These are phyloP conservation scores for Boletellus emodensis DNA, from an alignment of 768 basidiomycete species.

Conservation along the genomic window DNA sequence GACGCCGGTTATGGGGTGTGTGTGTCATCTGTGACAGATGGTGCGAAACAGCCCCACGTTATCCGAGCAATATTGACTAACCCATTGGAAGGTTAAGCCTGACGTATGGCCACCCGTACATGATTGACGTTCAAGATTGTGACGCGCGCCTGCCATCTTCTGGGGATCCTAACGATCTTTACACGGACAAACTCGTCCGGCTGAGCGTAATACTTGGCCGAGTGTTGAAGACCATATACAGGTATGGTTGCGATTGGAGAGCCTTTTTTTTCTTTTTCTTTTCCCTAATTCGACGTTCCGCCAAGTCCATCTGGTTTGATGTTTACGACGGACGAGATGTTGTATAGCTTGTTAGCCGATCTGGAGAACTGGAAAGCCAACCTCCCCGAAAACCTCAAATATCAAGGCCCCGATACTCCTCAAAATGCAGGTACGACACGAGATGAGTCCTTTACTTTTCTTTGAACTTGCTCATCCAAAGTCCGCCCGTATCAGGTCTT, in stretches of 20 bases:
- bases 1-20: conserved; percentile 88
- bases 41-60: conserved; percentile 39
- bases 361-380: conserved; percentile 74
- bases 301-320: conserved; percentile 81
- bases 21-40: conserved; percentile 95
- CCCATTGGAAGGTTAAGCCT: conserved; percentile 63
- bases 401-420: conserved; percentile 64
- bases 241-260: conserved; percentile 38
- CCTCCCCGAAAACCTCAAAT: conserved; percentile 76
- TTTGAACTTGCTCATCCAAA: conserved; percentile 3
- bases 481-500: conserved; percentile 49
- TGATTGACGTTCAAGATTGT: conserved; percentile 97
- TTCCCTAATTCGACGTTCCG: conserved; percentile 6
- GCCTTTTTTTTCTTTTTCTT: neutral
- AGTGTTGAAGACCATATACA: conserved; percentile 91
- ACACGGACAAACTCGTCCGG: conserved; percentile 89
- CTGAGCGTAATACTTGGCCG: conserved; percentile 88
- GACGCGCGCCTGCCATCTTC: conserved; percentile 91
- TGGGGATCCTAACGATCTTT: conserved; percentile 72
- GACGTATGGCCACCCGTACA: conserved; percentile 88
- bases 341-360: conserved; percentile 60
- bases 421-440: conserved; percentile 58
- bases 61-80: conserved; percentile 1
- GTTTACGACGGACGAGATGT: conserved; percentile 76
- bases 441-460: neutral